Percentiles rank a stretch among this genome's conserved stretches.
Conservation (phyloP, 176 grass and related monocot genomes). For the Coix lacrymajobi region DNA sequence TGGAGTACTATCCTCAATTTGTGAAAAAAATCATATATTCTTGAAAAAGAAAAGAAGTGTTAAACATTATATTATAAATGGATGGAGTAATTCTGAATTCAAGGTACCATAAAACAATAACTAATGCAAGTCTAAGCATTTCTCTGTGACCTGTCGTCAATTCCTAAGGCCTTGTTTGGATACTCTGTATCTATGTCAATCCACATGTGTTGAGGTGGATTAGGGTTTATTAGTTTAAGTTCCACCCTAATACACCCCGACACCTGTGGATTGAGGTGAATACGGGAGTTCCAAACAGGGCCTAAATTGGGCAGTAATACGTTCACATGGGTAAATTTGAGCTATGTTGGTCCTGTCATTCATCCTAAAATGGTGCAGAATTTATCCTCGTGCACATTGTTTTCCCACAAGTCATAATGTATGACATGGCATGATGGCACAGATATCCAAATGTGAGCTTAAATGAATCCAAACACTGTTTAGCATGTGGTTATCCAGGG, state of each 20-base stretch:
- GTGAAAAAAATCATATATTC: not conserved
- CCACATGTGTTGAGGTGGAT: too few species aligned
- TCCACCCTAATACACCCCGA: too few species aligned
- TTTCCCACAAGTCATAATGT: not conserved
- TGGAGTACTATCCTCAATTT: not conserved
- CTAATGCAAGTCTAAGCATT: not conserved
- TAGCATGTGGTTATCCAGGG: not conserved
- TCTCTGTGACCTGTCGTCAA: not conserved
- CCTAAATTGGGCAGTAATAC: not conserved
- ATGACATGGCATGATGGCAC: not conserved
- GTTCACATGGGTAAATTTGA: not conserved
- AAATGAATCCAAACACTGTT: not conserved
- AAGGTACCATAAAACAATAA: not conserved
- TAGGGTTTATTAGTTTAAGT: too few species aligned
- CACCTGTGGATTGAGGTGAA: too few species aligned
- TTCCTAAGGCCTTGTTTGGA: too few species aligned
- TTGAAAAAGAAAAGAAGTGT: not conserved
- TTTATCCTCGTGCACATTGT: not conserved
- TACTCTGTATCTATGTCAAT: too few species aligned
- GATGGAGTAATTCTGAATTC: not conserved
- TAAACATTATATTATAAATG: not conserved
- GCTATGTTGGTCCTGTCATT: not conserved
- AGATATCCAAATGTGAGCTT: not conserved
- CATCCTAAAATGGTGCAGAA: slow-evolving; percentile 13
- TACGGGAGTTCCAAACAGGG: too few species aligned